Evolutionary conservation across 768 basidiomycete species (phyloP), one percentile per base, ranked within the genome.

Genomic region (Tephrocybe rancida): DNA sequence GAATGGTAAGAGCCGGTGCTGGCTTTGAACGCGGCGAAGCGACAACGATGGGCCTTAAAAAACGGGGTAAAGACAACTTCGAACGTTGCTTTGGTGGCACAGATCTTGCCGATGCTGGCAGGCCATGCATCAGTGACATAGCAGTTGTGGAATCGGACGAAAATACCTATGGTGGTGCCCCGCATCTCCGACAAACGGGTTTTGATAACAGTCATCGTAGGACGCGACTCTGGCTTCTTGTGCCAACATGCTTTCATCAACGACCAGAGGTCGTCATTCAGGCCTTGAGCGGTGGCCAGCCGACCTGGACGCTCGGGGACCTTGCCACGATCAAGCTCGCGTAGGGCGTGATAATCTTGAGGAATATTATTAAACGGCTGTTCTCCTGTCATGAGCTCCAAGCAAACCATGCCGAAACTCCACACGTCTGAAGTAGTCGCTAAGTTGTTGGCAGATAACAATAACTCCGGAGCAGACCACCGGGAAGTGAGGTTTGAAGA

Each of bases 391-490:
- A 79, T 67, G 18, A 82, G 45, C 60, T 82, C 80, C 37, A 78
- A 64, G 52, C 73, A 75, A 5, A 77, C 61, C 73, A 80, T 79
- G 13, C 68, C 78, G 55, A 79, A 78, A 26, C 75, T 75, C 80
- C 80, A 81, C 7, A 80, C 69, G 58, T 80, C 78, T 6, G 75
- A 76, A 39, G 70, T 58, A 13, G 67, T 73, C 22, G 73, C 72
- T 24, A 67, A 42, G 11, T 44, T 44, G 19, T 66, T 68, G 44
- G 56, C 64, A 27, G 68, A 61, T 6, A 61, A 59, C 8, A 77
- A 46, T 2, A 78, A 61, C 52, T 79, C 78, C 8, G 76, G 76
- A 1, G 76, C 75, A 44, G 61, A 61, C 76, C 77, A 77, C 11
- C 76, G 71, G 19, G 63, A 65, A 58, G 68, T 75, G 16, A 65